Evolutionary conservation across 805 yeast genomes (phyloP), one percentile per base, ranked within the genome.

Genomic region (Wickerhamiella lipophila): DNA sequence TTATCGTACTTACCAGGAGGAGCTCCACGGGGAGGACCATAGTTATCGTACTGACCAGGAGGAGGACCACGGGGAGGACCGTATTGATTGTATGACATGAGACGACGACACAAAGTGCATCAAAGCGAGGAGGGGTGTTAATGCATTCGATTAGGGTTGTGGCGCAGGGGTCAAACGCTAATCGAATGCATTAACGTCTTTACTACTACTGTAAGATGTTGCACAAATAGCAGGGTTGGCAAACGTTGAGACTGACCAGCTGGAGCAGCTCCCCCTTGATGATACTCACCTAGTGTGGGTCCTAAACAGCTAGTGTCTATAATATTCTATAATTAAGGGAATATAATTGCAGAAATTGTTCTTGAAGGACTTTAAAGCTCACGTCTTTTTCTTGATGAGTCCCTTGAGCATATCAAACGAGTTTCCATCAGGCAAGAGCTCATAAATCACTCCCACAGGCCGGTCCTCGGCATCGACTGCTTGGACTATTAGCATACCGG

Each of bases 351-450:
- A n/a, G n/a, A n/a, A n/a, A n/a, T n/a, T n/a, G n/a, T n/a, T n/a
- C n/a, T n/a, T n/a, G n/a, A n/a, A n/a, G n/a, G n/a, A n/a, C n/a
- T n/a, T n/a, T n/a, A n/a, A n/a, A n/a, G n/a, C n/a, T 32, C n/a
- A 32, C 15, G 19, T 65, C 59, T 79, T 81, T 52, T 69, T 78
- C 16, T 79, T 82, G 15, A 89, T 82, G 54, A 92, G 69, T 0
- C 97, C 97, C 56, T 75, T 81, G 68, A 92, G 83, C 73, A 92
- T 88, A 62, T 92, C 97, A 60, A 92, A 92, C 2, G 96, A 85
- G 62, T 92, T 92, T 0, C 99, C 98, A 64, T 92, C 98, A 0
- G 99, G 97, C 63, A 88, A 96, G 42, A 92, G 67, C 56, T 85
- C 81, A 54, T 73, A 79, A 3, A 59, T 67, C 38, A 68, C 71